A percentile compares a stretch with the other conserved stretches of the same genome.
phyloP scores from a whole-genome alignment of 78 protist species.

The Protostelium mycophagum region DNA sequence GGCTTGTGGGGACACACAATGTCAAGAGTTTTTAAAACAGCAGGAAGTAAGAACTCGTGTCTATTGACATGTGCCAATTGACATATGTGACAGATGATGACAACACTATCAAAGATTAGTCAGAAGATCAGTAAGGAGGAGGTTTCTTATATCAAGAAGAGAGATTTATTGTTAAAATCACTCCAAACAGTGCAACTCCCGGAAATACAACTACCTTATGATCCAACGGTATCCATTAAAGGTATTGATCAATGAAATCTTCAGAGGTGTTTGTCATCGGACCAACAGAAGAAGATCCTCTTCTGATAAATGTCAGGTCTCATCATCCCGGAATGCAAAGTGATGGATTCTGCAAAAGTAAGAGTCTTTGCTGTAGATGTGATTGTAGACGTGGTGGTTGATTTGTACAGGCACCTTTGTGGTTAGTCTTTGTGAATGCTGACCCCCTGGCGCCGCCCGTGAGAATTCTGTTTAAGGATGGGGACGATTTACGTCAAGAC shows the following conservation, averaged over 20 bases:
- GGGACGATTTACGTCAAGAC: constrained; percentile 96
- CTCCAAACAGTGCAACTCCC: background rate
- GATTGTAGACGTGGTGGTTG: background rate
- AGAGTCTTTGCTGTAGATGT: too few species aligned
- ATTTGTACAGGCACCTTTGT: constrained; percentile 63
- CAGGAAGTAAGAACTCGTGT: background rate
- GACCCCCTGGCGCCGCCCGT: constrained; percentile 39
- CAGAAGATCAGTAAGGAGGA: background rate
- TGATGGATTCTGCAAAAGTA: constrained; percentile 84
- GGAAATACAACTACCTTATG: constrained; percentile 16
- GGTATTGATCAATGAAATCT: background rate
- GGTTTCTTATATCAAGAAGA: background rate
- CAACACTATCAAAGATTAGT: background rate
- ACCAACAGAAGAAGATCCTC: too few species aligned
- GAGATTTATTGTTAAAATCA: constrained; percentile 6
- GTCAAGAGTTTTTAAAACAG: background rate
- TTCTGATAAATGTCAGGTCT: constrained; percentile 19
- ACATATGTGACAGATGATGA: background rate
- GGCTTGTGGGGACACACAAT: background rate
- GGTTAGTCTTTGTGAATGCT: constrained; percentile 84
- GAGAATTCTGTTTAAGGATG: constrained; percentile 82
- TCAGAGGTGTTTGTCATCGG: constrained; percentile 9
- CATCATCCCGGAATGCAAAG: constrained; percentile 68
- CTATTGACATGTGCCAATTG: background rate
- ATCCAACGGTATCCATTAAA: constrained; percentile 1